Base-by-base conservation (phyloP, 2,329 filamentous ascomycete genomes). In the Colletotrichum endophyticum region DNA sequence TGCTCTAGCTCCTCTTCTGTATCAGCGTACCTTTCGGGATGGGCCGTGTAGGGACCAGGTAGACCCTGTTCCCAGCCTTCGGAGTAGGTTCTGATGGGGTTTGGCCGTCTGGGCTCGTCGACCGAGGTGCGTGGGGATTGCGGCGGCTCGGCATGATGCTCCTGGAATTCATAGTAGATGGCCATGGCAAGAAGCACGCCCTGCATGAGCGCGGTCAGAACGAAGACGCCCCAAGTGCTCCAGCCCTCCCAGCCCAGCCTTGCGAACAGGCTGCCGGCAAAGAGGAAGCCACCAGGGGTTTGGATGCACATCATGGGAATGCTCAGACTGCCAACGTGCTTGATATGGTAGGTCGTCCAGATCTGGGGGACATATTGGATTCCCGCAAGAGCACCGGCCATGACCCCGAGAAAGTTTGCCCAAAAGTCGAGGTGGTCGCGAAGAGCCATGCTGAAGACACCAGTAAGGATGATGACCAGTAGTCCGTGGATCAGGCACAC, bases 231-330 rank as follows among this genome's bases (percentile, higher is more conserved):
- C 97, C 97, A 99, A 0, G 96, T 95, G 85, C 96, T 98, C 97
- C 97, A 99, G 0, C 96, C 96, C 39, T 91, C 92, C 81, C 89
- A 89, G 0, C 97, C 97, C 25, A 98, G 89, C 62, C 97, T 91
- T 9, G 91, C 92, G 67, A 94, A 95, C 59, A 99, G 87, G 83
- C 96, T 98, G 15, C 91, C 93, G 0, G 96, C 96, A 86, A 98
- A 99, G 8, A 99, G 87, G 80, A 98, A 93, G 75, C 95, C 96
- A 1, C 97, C 97, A 0, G 97, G 97, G 0, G 96, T 98, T 84
- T 99, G 97, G 39, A 99, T 98, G 83, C 95, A 94, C 96, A 99
- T 99, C 94, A 98, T 99, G 6, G 95, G 94, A 73, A 99, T 97
- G 81, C 95, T 98, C 80, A 99, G 87, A 83, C 96, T 98, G 71